Percentiles rank a stretch among this genome's conserved stretches.
phyloP scores from a whole-genome alignment of 2,329 filamentous ascomycete species.

The Diaporthe ilicicola region DNA sequence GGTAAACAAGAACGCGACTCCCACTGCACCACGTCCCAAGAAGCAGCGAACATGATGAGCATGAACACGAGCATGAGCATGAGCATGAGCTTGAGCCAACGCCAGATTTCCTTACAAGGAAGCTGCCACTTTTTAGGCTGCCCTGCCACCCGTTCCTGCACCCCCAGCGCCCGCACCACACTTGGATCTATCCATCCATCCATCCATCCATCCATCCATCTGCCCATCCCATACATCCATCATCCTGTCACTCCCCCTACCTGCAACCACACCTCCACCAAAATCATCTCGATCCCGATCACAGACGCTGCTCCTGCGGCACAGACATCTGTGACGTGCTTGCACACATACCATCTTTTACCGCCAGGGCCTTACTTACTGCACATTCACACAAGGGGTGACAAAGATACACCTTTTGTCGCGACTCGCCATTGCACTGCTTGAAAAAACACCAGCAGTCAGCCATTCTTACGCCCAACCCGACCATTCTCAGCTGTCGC shows the following conservation, averaged over 20 bases:
- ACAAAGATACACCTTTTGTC: neutral
- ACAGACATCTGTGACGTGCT: constrained; percentile 19
- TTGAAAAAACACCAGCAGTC: neutral
- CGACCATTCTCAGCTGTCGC: constrained; percentile 12
- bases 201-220: neutral
- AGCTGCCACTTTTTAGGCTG: constrained; percentile 27
- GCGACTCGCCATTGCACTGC: constrained; percentile 12
- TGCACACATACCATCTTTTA: neutral
- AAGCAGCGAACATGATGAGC: neutral
- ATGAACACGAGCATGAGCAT: neutral
- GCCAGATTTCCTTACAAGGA: constrained; percentile 22
- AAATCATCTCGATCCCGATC: constrained; percentile 15
- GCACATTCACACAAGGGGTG: neutral
- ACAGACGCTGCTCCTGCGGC: constrained; percentile 21
- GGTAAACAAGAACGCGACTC: constrained; percentile 34
- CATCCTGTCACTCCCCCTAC: constrained; percentile 23
- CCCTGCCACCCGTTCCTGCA: constrained; percentile 19
- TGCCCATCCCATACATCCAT: constrained; percentile 7
- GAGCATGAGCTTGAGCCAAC: neutral
- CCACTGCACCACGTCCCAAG: constrained; percentile 11
- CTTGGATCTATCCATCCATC: constrained; percentile 15
- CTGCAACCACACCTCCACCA: constrained; percentile 10
- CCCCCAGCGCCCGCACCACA: constrained; percentile 11
- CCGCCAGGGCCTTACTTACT: neutral
- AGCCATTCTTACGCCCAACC: neutral